Evolutionary conservation across 2,329 filamentous ascomycete genomes (phyloP).

Genomic region (Fusarium illudens): DNA sequence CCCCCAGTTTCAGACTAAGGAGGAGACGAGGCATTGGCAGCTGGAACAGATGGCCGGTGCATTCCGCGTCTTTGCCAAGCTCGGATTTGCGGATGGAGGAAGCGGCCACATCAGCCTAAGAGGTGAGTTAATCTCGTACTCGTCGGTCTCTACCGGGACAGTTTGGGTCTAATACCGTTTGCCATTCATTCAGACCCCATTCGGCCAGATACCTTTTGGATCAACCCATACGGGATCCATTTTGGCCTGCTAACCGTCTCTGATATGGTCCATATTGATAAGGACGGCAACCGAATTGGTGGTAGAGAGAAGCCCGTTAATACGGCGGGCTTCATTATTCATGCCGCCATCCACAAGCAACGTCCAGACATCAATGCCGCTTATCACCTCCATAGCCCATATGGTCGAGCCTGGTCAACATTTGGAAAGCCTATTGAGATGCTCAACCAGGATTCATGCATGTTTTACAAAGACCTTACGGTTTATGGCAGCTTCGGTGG

Average conservation of each 20-base stretch:
- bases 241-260: slow-evolving; percentile 71
- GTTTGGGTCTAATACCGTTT: slow-evolving; percentile 20
- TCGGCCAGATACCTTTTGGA: slow-evolving; percentile 49
- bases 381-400: slow-evolving; percentile 71
- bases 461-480: slow-evolving; percentile 68
- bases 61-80: slow-evolving; percentile 57
- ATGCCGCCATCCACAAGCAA: slow-evolving; percentile 71
- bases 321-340: slow-evolving; percentile 74
- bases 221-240: slow-evolving; percentile 69
- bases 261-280: slow-evolving; percentile 73
- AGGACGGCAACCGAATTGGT: slow-evolving; percentile 65
- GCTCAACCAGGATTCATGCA: slow-evolving; percentile 71
- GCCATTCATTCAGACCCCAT: slow-evolving; percentile 42
- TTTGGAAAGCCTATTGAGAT: slow-evolving; percentile 72
- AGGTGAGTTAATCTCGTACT: not conserved
- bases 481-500: slow-evolving; percentile 66
- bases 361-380: slow-evolving; percentile 70
- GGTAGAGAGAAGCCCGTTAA: slow-evolving; percentile 69
- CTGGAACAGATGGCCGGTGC: slow-evolving; percentile 54
- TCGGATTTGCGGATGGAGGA: slow-evolving; percentile 56
- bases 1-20: slow-evolving; percentile 27
- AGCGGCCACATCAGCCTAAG: slow-evolving; percentile 57
- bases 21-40: slow-evolving; percentile 43
- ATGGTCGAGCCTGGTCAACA: slow-evolving; percentile 71
- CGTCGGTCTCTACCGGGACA: not conserved